phyloP scores from a whole-genome alignment of 108 stramenopile species.

The Bacterosira constricta region DNA sequence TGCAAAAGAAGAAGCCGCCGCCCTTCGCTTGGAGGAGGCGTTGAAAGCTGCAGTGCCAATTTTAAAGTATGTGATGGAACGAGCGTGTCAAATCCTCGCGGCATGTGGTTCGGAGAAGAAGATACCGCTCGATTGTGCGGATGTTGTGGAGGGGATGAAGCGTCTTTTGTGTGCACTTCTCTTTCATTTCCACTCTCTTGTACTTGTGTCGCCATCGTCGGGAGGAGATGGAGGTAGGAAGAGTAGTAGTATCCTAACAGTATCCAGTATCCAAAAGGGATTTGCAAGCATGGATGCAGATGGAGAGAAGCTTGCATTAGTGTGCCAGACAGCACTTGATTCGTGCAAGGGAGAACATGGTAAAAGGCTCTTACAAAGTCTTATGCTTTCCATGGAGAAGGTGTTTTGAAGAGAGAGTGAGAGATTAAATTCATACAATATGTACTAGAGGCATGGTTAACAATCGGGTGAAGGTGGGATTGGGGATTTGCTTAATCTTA shows the following conservation, averaged over 20 bases:
- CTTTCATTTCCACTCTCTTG: slow-evolving; percentile 26
- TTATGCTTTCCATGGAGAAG: slow-evolving; percentile 31
- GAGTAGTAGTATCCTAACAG: not conserved
- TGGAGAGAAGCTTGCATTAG: slow-evolving; percentile 36
- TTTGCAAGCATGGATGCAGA: slow-evolving; percentile 37
- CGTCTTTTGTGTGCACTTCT: slow-evolving; percentile 24
- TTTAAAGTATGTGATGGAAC: slow-evolving; percentile 50
- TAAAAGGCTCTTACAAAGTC: slow-evolving; percentile 21
- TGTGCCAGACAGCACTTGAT: slow-evolving; percentile 6
- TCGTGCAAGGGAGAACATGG: slow-evolving; percentile 29
- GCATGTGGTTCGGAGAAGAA: slow-evolving; percentile 15
- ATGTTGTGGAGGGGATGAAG: slow-evolving; percentile 40
- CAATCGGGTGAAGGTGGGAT: too few species aligned
- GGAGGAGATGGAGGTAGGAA: not conserved
- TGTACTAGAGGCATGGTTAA: too few species aligned
- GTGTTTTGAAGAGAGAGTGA: slow-evolving; percentile 6
- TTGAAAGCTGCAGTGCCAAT: slow-evolving; percentile 30
- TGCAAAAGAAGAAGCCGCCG: slow-evolving; percentile 32
- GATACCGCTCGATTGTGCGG: slow-evolving; percentile 22
- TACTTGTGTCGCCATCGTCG: not conserved
- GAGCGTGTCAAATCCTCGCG: slow-evolving; percentile 52
- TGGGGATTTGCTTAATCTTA: too few species aligned
- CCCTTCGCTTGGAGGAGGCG: slow-evolving; percentile 28
- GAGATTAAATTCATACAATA: too few species aligned
- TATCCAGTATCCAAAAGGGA: slow-evolving; percentile 19